phyloP scores from a whole-genome alignment of 1,284 basidiomycete genomes.

The Pseudozyma tsukubaensis region DNA sequence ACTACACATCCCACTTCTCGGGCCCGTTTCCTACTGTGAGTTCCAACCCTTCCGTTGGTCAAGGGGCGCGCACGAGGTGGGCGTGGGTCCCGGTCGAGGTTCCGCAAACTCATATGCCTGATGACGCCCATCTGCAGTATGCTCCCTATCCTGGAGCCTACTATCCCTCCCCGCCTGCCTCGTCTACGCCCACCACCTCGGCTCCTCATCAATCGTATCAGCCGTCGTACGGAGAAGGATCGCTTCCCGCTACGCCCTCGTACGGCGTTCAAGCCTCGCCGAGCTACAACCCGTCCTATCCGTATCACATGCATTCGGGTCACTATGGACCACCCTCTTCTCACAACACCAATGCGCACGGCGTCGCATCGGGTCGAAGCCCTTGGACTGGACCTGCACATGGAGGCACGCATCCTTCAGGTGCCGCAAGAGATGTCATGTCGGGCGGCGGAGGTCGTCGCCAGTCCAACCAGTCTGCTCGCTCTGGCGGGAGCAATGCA shows the following conservation, averaged over 20 bases:
- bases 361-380: conserved; percentile 7
- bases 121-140: conserved; percentile 40
- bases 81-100: conserved; percentile 50
- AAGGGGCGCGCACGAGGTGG: conserved; percentile 44
- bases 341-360: conserved; percentile 21
- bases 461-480: conserved; percentile 20
- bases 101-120: conserved; percentile 31
- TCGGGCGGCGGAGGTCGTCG: conserved; percentile 23
- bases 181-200: conserved; percentile 15
- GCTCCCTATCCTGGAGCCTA: conserved; percentile 23
- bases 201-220: conserved; percentile 21
- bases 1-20: conserved; percentile 19
- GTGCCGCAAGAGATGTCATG: conserved; percentile 6
- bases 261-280: conserved; percentile 20
- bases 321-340: conserved; percentile 17
- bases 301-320: conserved; percentile 18
- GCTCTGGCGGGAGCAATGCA: conserved; percentile 3
- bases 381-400: conserved; percentile 15
- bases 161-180: conserved; percentile 14
- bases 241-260: conserved; percentile 3
- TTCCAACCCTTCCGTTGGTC: conserved; percentile 22
- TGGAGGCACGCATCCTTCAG: neutral
- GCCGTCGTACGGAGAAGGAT: conserved; percentile 17
- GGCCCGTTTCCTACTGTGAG: conserved; percentile 30
- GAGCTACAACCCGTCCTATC: conserved; percentile 18